Evolutionary conservation across 306 rosid genomes (phyloP).

Genomic region (Casuarina glauca): DNA sequence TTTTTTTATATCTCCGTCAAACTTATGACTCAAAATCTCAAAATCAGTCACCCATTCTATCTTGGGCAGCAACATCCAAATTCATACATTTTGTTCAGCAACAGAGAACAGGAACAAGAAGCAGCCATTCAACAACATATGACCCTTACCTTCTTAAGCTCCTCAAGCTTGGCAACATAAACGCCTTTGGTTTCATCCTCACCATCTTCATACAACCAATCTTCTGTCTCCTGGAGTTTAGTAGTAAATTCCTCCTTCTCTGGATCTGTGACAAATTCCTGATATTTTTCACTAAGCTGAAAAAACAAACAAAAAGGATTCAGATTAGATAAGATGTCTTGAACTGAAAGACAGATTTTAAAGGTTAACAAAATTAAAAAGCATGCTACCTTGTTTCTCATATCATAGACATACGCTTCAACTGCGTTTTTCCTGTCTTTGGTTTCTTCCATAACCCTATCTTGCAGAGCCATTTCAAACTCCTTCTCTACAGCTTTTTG

Average conservation of each 20-base stretch:
- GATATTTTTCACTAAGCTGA: conserved; percentile 77
- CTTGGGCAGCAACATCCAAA: not conserved
- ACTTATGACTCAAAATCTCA: conserved; percentile 3
- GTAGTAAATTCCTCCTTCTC: conserved; percentile 66
- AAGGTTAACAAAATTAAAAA: not conserved
- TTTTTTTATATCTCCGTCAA: conserved; percentile 3
- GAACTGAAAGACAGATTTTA: not conserved
- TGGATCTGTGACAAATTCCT: conserved; percentile 69
- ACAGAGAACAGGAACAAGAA: not conserved
- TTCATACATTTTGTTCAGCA: not conserved
- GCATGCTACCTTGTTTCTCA: conserved; percentile 80
- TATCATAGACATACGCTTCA: conserved; percentile 92
- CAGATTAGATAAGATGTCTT: not conserved
- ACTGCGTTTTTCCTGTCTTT: conserved; percentile 96
- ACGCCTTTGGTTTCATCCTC: conserved; percentile 98
- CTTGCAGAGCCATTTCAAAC: conserved; percentile 98
- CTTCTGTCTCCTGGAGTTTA: conserved; percentile 83
- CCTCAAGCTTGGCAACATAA: conserved; percentile 88
- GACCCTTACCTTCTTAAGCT: conserved; percentile 66
- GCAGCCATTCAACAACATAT: not conserved
- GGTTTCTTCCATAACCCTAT: conserved; percentile 95
- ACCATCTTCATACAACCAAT: conserved; percentile 93
- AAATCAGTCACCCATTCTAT: not conserved
- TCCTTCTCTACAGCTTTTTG: conserved; percentile 88
- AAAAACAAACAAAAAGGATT: conserved; percentile 12